phyloP scores from a whole-genome alignment of 2,329 filamentous ascomycete genomes.

The Juglanconis oblonga region DNA sequence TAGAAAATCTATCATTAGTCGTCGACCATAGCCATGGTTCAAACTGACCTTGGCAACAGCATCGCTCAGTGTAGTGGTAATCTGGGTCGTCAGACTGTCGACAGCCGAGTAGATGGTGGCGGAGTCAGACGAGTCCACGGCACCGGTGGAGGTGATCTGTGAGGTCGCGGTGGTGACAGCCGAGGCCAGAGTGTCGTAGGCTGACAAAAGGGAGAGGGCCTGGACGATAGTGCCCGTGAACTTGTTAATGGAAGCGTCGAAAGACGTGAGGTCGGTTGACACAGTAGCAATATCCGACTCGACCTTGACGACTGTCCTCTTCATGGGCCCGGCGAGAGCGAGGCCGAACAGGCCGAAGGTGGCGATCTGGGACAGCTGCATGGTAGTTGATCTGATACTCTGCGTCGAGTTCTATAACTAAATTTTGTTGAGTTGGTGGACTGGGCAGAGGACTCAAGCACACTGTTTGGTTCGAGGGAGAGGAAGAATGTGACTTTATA shows the following conservation, averaged over 20 bases:
- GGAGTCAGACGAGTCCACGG: constrained; percentile 6
- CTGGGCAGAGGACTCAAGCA: neutral
- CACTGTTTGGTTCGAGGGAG: neutral
- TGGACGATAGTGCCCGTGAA: constrained; percentile 9
- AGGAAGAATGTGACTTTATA: no score
- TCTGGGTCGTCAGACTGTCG: constrained; percentile 7
- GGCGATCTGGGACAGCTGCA: constrained; percentile 13
- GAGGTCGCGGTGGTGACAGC: constrained; percentile 4
- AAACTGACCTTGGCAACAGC: constrained; percentile 7
- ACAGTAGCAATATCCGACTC: constrained; percentile 8
- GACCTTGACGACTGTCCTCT: constrained; percentile 5
- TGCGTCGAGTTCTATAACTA: no score
- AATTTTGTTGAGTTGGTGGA: no score
- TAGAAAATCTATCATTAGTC: no score
- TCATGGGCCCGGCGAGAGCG: constrained; percentile 4
- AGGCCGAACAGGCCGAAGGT: constrained; percentile 10
- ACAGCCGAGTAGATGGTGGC: constrained; percentile 11
- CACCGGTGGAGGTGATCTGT: constrained; percentile 8
- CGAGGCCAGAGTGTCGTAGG: constrained; percentile 2
- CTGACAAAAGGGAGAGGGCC: constrained; percentile 7
- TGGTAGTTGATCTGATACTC: neutral
- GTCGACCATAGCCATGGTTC: no score
- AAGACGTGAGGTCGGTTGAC: constrained; percentile 10
- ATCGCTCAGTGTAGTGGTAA: constrained; percentile 5
- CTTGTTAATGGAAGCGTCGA: constrained; percentile 9